These are phyloP conservation scores for Lunularia cruciata DNA, from an alignment of 225 moss, liverwort and hornwort species.

Conservation along the genomic window DNA sequence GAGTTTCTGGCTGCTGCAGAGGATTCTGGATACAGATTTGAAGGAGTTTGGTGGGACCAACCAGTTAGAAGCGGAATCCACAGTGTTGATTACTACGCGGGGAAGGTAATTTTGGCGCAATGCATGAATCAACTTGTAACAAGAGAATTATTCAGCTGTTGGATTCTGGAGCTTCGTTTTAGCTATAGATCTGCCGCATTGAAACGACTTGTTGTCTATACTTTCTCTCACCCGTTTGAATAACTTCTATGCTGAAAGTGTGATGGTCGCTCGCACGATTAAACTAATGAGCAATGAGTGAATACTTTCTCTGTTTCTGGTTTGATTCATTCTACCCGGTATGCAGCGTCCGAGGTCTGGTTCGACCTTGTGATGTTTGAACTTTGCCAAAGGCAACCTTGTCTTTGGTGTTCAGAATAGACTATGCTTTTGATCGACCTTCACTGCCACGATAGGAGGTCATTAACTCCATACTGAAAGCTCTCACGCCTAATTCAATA, in stretches of 20 bases:
- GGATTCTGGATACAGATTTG: slow-evolving; percentile 75
- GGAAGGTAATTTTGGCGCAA: slow-evolving; percentile 48
- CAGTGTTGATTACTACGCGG: slow-evolving; percentile 42
- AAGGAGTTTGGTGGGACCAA: slow-evolving; percentile 69
- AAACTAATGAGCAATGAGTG: no score
- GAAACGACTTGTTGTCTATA: no score
- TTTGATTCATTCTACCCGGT: no score
- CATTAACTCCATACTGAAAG: not conserved
- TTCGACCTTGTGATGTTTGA: not conserved
- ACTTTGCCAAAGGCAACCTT: not conserved
- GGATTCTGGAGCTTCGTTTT: not conserved
- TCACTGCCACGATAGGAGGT: no score
- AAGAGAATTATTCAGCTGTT: not conserved
- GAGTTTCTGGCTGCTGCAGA: slow-evolving; percentile 48
- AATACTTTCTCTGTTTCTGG: no score
- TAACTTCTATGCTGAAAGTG: no score
- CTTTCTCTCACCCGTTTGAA: not conserved
- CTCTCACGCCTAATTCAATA: not conserved
- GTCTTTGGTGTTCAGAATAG: not conserved
- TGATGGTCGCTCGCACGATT: no score
- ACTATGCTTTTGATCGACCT: no score
- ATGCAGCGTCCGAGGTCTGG: no score
- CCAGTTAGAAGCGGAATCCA: slow-evolving; percentile 45
- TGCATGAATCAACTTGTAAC: not conserved
- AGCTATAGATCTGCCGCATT: not conserved